phyloP scores from a whole-genome alignment of 176 grass and related monocot genomes.

The Carex littledalei region DNA sequence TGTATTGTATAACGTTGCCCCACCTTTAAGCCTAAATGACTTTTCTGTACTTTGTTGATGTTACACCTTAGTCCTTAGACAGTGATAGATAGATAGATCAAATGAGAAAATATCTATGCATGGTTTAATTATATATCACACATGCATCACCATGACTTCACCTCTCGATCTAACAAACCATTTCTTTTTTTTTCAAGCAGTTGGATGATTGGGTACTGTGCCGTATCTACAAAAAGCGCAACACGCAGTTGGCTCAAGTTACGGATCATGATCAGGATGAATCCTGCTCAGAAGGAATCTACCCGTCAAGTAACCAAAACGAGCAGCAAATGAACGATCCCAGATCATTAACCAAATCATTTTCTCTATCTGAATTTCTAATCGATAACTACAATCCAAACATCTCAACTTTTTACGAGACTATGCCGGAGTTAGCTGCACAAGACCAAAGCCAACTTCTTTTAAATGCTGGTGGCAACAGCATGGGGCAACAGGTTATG shows the following conservation, averaged over 20 bases:
- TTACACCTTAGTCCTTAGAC: not conserved
- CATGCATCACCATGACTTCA: conserved; percentile 26
- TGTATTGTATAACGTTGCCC: conserved; percentile 14
- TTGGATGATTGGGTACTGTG: conserved; percentile 29
- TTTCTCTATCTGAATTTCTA: conserved; percentile 18
- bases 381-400: conserved; percentile 2
- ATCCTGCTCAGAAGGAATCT: conserved; percentile 19
- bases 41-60: conserved; percentile 29
- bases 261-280: conserved; percentile 18
- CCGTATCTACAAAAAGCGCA: conserved; percentile 22
- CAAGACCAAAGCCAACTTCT: not conserved
- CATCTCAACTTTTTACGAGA: conserved; percentile 2
- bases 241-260: not conserved
- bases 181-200: not conserved
- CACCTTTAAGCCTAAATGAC: conserved; percentile 4
- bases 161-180: conserved; percentile 9
- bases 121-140: conserved; percentile 21
- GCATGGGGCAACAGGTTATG: not conserved
- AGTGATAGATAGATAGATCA: conserved; percentile 5
- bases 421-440: not conserved
- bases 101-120: conserved; percentile 1
- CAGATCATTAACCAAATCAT: not conserved
- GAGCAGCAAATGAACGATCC: conserved; percentile 4
- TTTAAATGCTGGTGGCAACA: not conserved
- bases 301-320: not conserved